Evolutionary conservation across 768 basidiomycete species (phyloP).

Genomic region (Leccinellum albellum): DNA sequence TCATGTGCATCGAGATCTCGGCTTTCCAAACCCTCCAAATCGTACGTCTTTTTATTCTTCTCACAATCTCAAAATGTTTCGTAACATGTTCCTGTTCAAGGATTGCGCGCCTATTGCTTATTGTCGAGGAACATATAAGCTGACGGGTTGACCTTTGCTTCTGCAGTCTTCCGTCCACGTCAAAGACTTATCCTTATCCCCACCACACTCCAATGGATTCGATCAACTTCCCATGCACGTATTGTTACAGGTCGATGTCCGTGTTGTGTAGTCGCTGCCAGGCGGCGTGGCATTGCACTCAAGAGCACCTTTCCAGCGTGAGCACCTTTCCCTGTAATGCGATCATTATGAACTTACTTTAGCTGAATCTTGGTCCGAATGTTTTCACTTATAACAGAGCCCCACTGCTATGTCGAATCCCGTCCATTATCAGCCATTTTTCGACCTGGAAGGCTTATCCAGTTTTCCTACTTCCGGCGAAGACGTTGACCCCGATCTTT

Average conservation of each 20-base stretch:
- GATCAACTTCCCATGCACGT: constrained; percentile 41
- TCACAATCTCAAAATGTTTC: constrained; percentile 1
- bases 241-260: constrained; percentile 69
- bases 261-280: constrained; percentile 91
- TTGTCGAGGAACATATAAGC: constrained; percentile 22
- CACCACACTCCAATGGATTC: neutral
- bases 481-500: neutral
- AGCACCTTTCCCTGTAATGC: constrained; percentile 23
- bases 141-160: neutral
- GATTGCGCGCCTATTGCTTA: constrained; percentile 10
- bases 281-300: constrained; percentile 73
- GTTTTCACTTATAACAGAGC: neutral
- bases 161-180: constrained; percentile 13
- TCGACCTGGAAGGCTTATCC: neutral
- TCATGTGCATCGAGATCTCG: constrained; percentile 16
- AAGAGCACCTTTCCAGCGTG: constrained; percentile 71
- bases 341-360: constrained; percentile 14
- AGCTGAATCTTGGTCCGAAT: neutral
- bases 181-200: constrained; percentile 16
- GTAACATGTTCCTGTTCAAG: constrained; percentile 6
- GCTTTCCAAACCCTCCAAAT: constrained; percentile 4
- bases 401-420: neutral
- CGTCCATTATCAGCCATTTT: neutral
- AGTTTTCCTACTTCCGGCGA: neutral
- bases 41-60: neutral